Percentiles rank a stretch among this genome's conserved stretches.
phyloP scores from a whole-genome alignment of 225 moss, liverwort and hornwort species.

The Thuidium tamariscinum region DNA sequence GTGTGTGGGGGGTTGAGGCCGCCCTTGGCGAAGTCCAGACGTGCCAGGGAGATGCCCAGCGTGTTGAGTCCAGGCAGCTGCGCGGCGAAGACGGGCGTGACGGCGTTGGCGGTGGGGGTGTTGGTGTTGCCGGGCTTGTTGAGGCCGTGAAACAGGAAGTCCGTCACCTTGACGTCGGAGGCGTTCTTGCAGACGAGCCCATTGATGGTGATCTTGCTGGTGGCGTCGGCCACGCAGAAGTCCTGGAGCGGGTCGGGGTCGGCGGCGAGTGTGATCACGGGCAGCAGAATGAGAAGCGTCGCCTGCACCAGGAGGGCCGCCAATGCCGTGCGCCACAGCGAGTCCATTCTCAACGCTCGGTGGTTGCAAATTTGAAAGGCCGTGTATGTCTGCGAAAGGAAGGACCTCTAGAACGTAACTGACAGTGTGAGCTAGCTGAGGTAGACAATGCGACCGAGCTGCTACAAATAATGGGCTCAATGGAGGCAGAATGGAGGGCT shows the following conservation, averaged over 20 bases:
- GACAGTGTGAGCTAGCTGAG: too few species aligned
- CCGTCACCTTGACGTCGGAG: background rate
- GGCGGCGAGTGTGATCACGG: background rate
- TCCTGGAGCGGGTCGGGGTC: background rate
- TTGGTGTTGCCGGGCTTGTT: background rate
- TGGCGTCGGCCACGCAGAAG: constrained; percentile 2
- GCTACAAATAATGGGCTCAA: background rate
- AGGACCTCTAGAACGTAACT: background rate
- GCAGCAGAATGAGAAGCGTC: background rate
- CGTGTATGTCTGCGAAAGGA: background rate
- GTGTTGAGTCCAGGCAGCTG: constrained; percentile 3
- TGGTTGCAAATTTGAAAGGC: background rate
- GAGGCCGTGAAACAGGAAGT: constrained; percentile 2
- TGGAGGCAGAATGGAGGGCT: background rate
- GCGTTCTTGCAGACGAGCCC: constrained; percentile 4
- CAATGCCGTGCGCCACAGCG: background rate
- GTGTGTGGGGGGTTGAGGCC: background rate
- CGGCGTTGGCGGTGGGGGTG: background rate
- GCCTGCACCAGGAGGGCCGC: background rate
- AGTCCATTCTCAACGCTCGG: background rate
- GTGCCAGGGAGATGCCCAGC: background rate
- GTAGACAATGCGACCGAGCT: background rate
- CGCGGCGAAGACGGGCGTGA: background rate
- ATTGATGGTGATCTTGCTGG: background rate
- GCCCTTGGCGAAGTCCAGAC: background rate